Base-by-base conservation (phyloP, 2,329 filamentous ascomycete genomes). In the Stagonosporopsis chrysanthemi region DNA sequence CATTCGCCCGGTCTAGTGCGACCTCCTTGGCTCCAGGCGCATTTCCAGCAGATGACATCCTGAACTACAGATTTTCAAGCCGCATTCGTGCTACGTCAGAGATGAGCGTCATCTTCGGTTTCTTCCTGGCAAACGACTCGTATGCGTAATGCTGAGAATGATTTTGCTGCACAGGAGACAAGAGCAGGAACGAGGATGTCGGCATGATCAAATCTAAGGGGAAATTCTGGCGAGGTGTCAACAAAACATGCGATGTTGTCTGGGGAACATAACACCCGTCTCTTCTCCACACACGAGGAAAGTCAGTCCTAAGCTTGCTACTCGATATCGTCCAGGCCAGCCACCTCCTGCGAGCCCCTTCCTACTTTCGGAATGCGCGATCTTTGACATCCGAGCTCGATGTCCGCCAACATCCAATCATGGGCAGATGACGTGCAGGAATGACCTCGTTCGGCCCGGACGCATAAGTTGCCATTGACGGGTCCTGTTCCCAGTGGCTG, bases 321-420 rank as follows among this genome's bases (percentile, higher is more conserved):
- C 19, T 22, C 11, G 36, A 39, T 39, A 2, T 19, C 19, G 15
- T 3, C 17, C 35, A 38, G n/a, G 12, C 5, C 7, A 8, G 2
- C 14, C 38, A 46, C 17, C 7, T 41, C 31, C 47, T 35, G 23
- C 24, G 26, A 24, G 15, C 15, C 11, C 9, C 14, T 9, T 28
- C 17, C 31, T 43, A 15, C 29, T 38, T 46, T 48, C 22, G 47
- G 54, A 52, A 52, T 56, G 42, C 31, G 46, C n/a, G 28, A 42
- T 42, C 36, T 22, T 15, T 6, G 7, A 33, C 22, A 31, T 24
- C 8, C 8, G n/a, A 46, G 12, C 11, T 31, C 31, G 41, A 43
- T 43, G 29, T 47, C 8, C n/a, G 46, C 29, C 29, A 31, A 23
- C 29, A 35, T 7, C 23, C 6, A 8, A 4, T 22, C 47, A 43